Base-by-base conservation (phyloP, 208 protist species). In the Phytomonas sp. region DNA sequence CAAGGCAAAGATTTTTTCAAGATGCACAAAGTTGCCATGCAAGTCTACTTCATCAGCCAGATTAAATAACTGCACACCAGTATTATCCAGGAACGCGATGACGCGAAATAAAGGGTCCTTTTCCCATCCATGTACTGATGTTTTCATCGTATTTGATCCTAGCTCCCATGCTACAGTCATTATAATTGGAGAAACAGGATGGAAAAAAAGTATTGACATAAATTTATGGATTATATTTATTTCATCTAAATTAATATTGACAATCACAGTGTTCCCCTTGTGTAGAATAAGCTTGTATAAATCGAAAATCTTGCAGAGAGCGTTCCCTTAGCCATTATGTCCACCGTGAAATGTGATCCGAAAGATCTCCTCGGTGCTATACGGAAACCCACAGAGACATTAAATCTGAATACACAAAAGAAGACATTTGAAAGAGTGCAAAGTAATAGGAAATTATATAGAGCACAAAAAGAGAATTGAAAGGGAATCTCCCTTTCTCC, bases 61-160 rank as follows among this genome's bases (percentile, higher is more conserved):
- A 15, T 79, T 76, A 67, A 96, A 93, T 0, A 71, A 30, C 68
- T 96, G 90, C 7, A 81, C 60, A 23, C 84, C 86, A n/a, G 82
- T 84, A 75, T 83, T 85, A 76, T 96, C 90, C 6, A 96, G 78
- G 59, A 96, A 93, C 0, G 84, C 90, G 5, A 96, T 76, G 6
- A 93, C 56, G 26, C 90, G 87, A 74, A 93, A 93, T 2, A 96
- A 71, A 0, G 84, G 72, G 62, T 93, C 88, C 0, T 62, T 32
- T n/a, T 76, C 72, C 80, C 82, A 92, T 56, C 62, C 59, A n/a
- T 61, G 65, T 2, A 71, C 78, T 31, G 26, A 66, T 69, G 40
- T 11, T 29, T 66, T 60, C 43, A 66, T 40, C n/a, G 7, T 71
- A 32, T 65, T 62, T 40, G 51, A 46, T 5, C 53, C 28, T 26